Base-by-base conservation (phyloP, 495 filamentous ascomycete genomes). In the Penicillium bialowiezense region DNA sequence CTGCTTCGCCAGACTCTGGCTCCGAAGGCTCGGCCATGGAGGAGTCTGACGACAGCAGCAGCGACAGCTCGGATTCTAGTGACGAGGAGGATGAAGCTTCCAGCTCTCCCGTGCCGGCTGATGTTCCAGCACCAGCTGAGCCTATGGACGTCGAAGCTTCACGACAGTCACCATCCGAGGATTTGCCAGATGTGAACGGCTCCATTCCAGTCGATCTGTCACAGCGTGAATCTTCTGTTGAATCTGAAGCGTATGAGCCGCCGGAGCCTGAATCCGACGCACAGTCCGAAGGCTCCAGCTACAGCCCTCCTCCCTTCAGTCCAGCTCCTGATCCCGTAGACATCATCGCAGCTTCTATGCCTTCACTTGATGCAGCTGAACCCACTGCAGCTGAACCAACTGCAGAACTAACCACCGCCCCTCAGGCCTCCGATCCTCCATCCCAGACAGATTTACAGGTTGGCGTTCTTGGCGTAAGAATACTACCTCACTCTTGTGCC, bases 241-340 rank as follows among this genome's bases (percentile, higher is more conserved):
- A 53, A 24, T 78, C 73, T 15, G 75, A 85, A 44, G 74, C 63
- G 15, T 84, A 85, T 55, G 82, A 85, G 51, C 81, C 82, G 21
- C 80, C 80, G 18, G 82, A 83, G 60, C 69, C 76, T 13, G 65
- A 66, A 17, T 44, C 60, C 19, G 50, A 55, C 17, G 51, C 55
- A 39, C 69, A 65, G n/a, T 56, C 60, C 23, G 51, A 57, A 41
- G 57, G 58, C 31, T 70, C 60, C 5, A 50, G 45, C 21, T 71
- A 73, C 51, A 69, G 67, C n/a, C 69, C 68, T 42, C 63, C 67
- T 42, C 63, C 67, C 31, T 65, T 68, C 48, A 70, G 63, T 34
- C 71, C 67, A 18, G 55, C 55, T 55, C 56, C 53, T 19, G 63
- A 44, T 28, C 47, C 57, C 19, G 29, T 64, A 45, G 64, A 64